Evolutionary conservation across 2,329 filamentous ascomycete species (phyloP), one percentile per base, ranked within the genome.

Genomic region (Penicillium brevicompactum): DNA sequence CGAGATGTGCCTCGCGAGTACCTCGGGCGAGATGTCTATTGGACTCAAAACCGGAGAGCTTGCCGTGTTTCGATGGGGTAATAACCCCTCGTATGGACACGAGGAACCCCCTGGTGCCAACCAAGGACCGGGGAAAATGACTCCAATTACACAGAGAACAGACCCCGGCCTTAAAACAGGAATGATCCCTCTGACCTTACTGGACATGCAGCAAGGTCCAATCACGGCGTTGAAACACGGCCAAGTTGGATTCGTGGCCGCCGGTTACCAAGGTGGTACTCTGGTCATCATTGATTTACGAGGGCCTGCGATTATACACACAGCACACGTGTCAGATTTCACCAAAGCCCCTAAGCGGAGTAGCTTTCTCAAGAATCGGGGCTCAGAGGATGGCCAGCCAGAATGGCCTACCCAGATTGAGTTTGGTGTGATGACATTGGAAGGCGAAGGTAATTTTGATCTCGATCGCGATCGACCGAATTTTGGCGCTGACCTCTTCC

Each of bases 361-460:
- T 2, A 91, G 89, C 50, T 88, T 97, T 65, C 66, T 78, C 82
- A 73, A 77, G 77, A 82, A 80, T 54, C 82, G 79, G 27, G 77
- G 73, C 49, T 73, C 78, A 22, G 72, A 81, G 5, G 72, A 78
- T 4, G 70, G 77, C 1, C 79, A 80, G 49, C 70, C 78, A 46
- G 92, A 97, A 67, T 95, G 87, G 84, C 86, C 91, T 0, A 91
- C 91, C 0, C 82, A 80, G 30, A 86, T 97, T 27, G 91, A 97
- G 68, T 99, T 97, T 76, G 91, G 91, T 50, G 91, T 96, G 45
- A 88, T 99, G 86, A 95, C 90, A 3, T 77, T 97, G 4, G 94
- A 97, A 42, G 90, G 88, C n/a, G 93, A 97, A 68, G 87, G 79
- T 82, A 73, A 63, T 18, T 16, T 13, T 21, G 13, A 30, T 14